Conservation (phyloP, 805 yeast species). For the Candida xyloterini region DNA sequence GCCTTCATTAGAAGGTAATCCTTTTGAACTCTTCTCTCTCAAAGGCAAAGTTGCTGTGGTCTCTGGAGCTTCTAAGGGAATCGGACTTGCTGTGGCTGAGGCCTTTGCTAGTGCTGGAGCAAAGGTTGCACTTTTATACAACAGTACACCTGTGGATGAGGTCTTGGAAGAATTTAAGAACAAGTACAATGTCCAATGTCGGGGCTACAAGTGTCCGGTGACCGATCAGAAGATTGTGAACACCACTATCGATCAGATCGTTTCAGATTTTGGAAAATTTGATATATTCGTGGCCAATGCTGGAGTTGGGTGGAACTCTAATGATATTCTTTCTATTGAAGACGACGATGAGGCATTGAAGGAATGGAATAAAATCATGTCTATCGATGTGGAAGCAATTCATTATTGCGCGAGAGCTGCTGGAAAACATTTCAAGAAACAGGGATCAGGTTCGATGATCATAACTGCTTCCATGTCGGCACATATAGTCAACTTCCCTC, state of each 20-base stretch:
- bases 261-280: conserved; percentile 70
- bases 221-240: conserved; percentile 49
- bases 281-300: conserved; percentile 89
- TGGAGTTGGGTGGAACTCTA: conserved; percentile 78
- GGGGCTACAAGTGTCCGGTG: conserved; percentile 64
- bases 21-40: conserved; percentile 67
- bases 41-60: conserved; percentile 83
- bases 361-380: conserved; percentile 71
- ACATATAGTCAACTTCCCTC: conserved; percentile 83
- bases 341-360: conserved; percentile 43
- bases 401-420: conserved; percentile 74
- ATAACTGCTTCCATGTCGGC: conserved; percentile 90
- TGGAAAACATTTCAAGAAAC: conserved; percentile 70
- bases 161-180: conserved; percentile 54
- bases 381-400: conserved; percentile 75
- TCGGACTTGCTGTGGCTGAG: conserved; percentile 77
- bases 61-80: conserved; percentile 84
- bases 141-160: conserved; percentile 59
- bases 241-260: conserved; percentile 46
- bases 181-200: conserved; percentile 57
- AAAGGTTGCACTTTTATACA: conserved; percentile 69
- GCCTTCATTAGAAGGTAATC: conserved; percentile 50
- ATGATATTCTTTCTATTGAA: conserved; percentile 46
- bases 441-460: conserved; percentile 74
- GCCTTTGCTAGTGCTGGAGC: conserved; percentile 89